Evolutionary conservation across 176 grass and related monocot genomes (phyloP).

Genomic region (Themeda triandra): DNA sequence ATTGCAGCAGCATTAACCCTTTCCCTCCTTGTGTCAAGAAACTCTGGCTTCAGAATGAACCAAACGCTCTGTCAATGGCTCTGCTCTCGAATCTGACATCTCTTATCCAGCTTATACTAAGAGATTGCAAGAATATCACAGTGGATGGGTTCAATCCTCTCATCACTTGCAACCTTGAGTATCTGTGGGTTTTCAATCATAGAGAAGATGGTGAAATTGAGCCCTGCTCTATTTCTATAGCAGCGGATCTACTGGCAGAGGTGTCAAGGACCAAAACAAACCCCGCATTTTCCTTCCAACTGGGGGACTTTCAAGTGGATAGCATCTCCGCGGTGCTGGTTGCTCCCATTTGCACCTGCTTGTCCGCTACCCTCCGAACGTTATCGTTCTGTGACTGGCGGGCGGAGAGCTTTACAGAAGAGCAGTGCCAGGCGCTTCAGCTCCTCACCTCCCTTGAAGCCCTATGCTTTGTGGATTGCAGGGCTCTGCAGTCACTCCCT

Average conservation of each 20-base stretch:
- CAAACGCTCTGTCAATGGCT: not conserved
- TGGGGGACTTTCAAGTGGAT: accelerated
- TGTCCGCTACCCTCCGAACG: not conserved
- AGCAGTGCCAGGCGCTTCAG: not conserved
- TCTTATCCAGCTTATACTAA: not conserved
- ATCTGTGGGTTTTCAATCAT: accelerated
- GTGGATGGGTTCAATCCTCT: not conserved
- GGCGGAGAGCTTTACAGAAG: not conserved
- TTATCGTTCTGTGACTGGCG: accelerated
- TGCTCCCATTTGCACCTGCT: not conserved
- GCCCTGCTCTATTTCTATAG: not conserved
- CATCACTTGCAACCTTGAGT: not conserved
- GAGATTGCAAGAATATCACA: accelerated
- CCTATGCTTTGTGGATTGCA: accelerated
- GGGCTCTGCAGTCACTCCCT: not conserved
- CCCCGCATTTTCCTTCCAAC: not conserved
- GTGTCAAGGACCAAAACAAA: not conserved
- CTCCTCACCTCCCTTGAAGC: not conserved
- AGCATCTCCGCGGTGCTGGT: not conserved
- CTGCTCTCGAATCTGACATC: not conserved
- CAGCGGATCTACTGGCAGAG: not conserved
- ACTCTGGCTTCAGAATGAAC: accelerated
- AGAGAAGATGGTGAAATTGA: not conserved
- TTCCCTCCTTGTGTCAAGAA: not conserved
- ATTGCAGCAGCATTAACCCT: not conserved